A percentile compares a stretch with the other conserved stretches of the same genome.
Conservation (phyloP, 139 green algal genomes). For the Picochlorum sp. region DNA sequence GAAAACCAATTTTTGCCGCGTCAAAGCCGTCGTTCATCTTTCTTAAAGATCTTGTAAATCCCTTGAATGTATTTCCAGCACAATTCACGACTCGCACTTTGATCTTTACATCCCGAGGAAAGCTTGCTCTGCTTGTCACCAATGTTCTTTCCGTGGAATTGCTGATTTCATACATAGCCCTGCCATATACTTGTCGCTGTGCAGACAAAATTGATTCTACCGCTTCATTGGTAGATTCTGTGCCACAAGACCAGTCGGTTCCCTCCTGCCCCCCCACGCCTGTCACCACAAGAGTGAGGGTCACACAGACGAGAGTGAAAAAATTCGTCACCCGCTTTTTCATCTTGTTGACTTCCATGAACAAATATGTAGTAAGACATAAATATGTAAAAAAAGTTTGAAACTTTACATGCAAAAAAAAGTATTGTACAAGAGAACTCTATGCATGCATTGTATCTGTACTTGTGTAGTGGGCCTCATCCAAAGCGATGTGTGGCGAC, state of each 20-base stretch:
- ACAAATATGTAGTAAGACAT: neutral
- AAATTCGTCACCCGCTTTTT: neutral
- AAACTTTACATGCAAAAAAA: slow-evolving; percentile 6
- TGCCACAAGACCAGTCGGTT: neutral
- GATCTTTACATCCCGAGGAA: neutral
- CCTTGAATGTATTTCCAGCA: neutral
- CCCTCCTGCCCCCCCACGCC: neutral
- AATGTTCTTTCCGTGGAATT: neutral
- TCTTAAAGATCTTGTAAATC: neutral
- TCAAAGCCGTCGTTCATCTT: slow-evolving; percentile 4
- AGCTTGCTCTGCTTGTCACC: neutral
- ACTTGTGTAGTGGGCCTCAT: neutral
- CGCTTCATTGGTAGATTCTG: neutral
- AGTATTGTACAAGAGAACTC: neutral
- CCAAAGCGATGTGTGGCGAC: neutral
- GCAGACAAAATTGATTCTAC: neutral
- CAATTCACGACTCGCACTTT: slow-evolving; percentile 1
- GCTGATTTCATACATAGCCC: neutral
- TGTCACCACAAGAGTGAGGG: neutral
- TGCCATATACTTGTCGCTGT: slow-evolving; percentile 4
- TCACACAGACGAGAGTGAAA: neutral
- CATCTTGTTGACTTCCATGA: neutral
- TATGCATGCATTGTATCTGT: neutral
- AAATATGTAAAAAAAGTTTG: neutral
- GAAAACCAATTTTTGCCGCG: neutral